Percentiles rank a stretch among this genome's conserved stretches.
These are phyloP conservation scores for Schoenoplectus tabernaemontani DNA, from an alignment of 202 grass and related monocot species.

Conservation along the genomic window DNA sequence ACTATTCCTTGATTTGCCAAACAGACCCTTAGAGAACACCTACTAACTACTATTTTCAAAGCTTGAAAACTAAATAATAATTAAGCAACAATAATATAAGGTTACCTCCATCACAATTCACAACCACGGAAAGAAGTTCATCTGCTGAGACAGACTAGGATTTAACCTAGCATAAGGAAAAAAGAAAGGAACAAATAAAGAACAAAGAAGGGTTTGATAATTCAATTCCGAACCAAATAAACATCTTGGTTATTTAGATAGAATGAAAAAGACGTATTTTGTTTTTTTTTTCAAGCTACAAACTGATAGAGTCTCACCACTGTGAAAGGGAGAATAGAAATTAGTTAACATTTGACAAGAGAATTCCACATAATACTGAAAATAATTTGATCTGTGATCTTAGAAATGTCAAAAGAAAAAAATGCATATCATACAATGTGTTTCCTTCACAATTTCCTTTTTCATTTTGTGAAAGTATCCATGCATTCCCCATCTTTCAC, in stretches of 20 bases:
- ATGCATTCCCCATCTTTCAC: background rate
- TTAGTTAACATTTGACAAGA: conserved; percentile 11
- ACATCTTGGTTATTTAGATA: background rate
- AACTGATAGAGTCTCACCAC: conserved; percentile 82
- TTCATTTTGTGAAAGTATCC: background rate
- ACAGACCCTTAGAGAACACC: background rate
- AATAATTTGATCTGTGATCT: background rate
- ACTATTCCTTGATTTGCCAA: too few species aligned
- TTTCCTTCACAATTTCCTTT: background rate
- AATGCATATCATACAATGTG: background rate
- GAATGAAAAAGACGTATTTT: conserved; percentile 49
- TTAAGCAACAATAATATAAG: background rate
- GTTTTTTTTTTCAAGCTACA: conserved; percentile 61
- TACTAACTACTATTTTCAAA: background rate
- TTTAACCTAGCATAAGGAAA: conserved; percentile 62
- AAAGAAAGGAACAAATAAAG: conserved; percentile 18
- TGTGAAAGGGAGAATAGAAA: conserved; percentile 32
- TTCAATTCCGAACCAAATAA: conserved; percentile 2
- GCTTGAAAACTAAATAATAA: background rate
- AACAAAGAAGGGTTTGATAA: background rate
- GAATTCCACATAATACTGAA: too few species aligned
- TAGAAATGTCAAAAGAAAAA: background rate
- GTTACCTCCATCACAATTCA: conserved; percentile 91
- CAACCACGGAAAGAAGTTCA: conserved; percentile 68
- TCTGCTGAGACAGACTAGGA: conserved; percentile 92